Base-by-base conservation (phyloP, 768 basidiomycete genomes). In the Lenzites betulinus region DNA sequence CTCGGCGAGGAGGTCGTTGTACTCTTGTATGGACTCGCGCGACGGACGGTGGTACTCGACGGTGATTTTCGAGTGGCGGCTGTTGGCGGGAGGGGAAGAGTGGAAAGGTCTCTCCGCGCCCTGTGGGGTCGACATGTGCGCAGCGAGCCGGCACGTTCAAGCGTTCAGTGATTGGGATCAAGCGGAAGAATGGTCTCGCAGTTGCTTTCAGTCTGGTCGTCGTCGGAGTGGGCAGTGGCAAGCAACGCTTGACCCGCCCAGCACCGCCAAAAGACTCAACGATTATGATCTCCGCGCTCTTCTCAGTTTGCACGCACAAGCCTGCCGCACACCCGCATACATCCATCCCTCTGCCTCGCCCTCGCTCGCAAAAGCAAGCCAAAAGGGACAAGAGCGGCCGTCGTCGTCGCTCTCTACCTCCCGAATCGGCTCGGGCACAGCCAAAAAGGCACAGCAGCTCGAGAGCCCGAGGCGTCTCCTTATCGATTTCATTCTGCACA, bases 41-140 rank as follows among this genome's bases (percentile, higher is more conserved):
- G 86, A 87, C 2, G 89, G 89, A 18, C 86, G 79, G 75, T 89
- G 85, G 72, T 90, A 88, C 69, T 92, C 88, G 72, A 93, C 79
- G 16, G 88, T 86, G 56, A 71, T 68, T 78, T 83, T 87, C 26
- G 86, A 86, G 69, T 76, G 76, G 56, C 74, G 76, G 54, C 64
- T 69, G 53, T 64, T 69, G 38, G 70, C 60, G 20, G 69, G 67
- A 64, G 76, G 60, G 20, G 69, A 66, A 64, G 76, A 75, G 57
- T 78, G 76, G 66, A 79, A 77, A 54, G 66, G 68, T 60, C 73
- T 78, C 73, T 79, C 74, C 66, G 77, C 74, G 69, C 78, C 77
- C 66, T 80, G 80, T 54, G 81, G 68, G 35, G 70, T 67, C 51
- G 66, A 68, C 66, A 70, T 69, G 50, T 59, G 54, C 63, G 51